A percentile compares a stretch with the other conserved stretches of the same genome.
Conservation (phyloP, 2,329 filamentous ascomycete species). For the Fusarium abutilonis region DNA sequence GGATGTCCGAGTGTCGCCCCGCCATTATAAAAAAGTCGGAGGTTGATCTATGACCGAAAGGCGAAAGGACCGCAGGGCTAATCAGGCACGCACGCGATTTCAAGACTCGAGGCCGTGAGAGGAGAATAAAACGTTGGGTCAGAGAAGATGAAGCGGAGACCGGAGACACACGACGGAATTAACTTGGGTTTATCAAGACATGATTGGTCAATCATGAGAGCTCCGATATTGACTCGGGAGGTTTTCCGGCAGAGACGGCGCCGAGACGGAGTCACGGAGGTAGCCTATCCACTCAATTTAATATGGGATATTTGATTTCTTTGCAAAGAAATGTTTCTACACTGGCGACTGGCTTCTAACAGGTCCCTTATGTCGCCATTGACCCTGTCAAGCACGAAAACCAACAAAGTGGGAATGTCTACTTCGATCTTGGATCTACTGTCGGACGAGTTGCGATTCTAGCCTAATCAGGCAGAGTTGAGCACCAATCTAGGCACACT, state of each 20-base stretch:
- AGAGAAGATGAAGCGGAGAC: conserved; percentile 26
- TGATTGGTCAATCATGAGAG: conserved; percentile 27
- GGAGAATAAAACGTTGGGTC: conserved; percentile 3
- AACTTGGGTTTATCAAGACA: conserved; percentile 3
- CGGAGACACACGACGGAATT: background rate
- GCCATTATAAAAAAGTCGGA: conserved; percentile 27
- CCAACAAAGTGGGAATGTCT: conserved; percentile 15
- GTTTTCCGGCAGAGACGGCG: background rate
- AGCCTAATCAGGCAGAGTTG: conserved; percentile 27
- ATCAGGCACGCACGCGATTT: conserved; percentile 14
- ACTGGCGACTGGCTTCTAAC: background rate
- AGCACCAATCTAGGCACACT: background rate
- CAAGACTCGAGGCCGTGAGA: conserved; percentile 10
- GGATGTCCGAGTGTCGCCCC: conserved; percentile 23
- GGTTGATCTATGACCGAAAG: conserved; percentile 32
- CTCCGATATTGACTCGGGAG: conserved; percentile 23
- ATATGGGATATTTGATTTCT: too few relatives aligned
- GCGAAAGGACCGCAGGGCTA: conserved; percentile 1
- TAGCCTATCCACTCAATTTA: background rate
- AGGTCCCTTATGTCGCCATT: conserved; percentile 34
- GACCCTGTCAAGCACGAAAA: conserved; percentile 37
- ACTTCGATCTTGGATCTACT: conserved; percentile 6
- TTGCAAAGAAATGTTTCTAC: too few relatives aligned
- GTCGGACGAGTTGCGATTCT: conserved; percentile 30
- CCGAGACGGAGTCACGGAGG: conserved; percentile 9